phyloP scores from a whole-genome alignment of 768 basidiomycete species.

The Auricularia sp. region DNA sequence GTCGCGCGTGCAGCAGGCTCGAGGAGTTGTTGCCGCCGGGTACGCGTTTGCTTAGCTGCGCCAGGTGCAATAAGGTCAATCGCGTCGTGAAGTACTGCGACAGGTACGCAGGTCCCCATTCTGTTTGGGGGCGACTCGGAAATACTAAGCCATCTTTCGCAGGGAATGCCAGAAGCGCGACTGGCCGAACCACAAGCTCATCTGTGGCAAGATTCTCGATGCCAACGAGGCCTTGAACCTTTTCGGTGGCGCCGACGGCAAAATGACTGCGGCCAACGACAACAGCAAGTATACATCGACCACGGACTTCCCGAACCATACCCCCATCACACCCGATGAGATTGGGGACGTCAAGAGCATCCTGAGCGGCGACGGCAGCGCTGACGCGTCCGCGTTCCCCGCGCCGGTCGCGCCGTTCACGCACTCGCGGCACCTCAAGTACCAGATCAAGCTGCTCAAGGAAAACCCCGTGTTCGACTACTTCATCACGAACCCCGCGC shows the following conservation, averaged over 20 bases:
- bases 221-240: not conserved
- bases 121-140: not conserved
- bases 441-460: not conserved
- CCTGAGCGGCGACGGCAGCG: too few relatives aligned
- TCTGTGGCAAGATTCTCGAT: not conserved
- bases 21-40: not conserved
- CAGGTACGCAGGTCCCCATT: not conserved
- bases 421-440: not conserved
- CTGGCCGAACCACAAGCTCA: not conserved
- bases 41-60: not conserved
- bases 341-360: too few relatives aligned
- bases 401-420: not conserved
- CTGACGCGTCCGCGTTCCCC: not conserved
- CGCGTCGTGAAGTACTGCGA: not conserved
- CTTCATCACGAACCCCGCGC: not conserved
- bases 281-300: not conserved
- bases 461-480: not conserved
- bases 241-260: not conserved
- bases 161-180: slow-evolving; percentile 1
- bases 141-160: not conserved
- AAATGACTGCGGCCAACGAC: not conserved
- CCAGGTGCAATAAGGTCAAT: not conserved
- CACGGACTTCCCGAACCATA: not conserved
- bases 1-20: not conserved
- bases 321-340: too few relatives aligned